These are phyloP conservation scores for Aurifilum marmelostoma DNA, from an alignment of 2,329 filamentous ascomycete species.

Conservation along the genomic window DNA sequence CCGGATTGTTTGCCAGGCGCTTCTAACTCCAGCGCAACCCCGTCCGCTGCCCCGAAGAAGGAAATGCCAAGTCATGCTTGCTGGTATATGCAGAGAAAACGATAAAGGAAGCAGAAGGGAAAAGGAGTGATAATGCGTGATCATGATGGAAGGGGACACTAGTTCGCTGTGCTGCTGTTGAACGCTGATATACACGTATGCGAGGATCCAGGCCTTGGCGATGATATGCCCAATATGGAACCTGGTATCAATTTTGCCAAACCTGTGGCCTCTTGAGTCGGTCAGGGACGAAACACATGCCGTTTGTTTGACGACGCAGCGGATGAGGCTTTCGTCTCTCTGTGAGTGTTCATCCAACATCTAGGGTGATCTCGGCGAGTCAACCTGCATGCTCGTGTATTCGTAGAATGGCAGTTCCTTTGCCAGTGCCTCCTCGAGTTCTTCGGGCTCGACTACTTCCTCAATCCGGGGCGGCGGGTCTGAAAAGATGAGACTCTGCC, in stretches of 20 bases:
- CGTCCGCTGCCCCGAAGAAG: neutral
- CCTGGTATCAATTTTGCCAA: neutral
- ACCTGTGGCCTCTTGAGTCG: neutral
- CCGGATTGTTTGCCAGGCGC: neutral
- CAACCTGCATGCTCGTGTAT: constrained; percentile 58
- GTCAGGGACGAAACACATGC: neutral
- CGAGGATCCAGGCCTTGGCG: neutral
- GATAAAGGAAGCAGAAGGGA: neutral
- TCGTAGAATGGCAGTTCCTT: constrained; percentile 55
- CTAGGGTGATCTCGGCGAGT: constrained; percentile 39
- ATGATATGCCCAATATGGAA: neutral
- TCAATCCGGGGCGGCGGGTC: constrained; percentile 57
- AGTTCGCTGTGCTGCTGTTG: neutral
- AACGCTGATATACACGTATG: neutral
- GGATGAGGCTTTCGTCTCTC: neutral
- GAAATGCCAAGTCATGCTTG: neutral
- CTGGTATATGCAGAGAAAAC: neutral
- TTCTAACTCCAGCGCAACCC: neutral
- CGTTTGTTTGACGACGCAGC: neutral
- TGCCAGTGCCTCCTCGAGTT: constrained; percentile 47
- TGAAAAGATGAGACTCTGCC: constrained; percentile 52
- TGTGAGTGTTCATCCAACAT: neutral
- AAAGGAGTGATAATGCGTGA: neutral
- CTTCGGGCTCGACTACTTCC: constrained; percentile 54
- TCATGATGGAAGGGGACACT: neutral